A percentile compares a stretch with the other conserved stretches of the same genome.
Conservation (phyloP, 2,329 filamentous ascomycete genomes). For the Remersonia thermophila region DNA sequence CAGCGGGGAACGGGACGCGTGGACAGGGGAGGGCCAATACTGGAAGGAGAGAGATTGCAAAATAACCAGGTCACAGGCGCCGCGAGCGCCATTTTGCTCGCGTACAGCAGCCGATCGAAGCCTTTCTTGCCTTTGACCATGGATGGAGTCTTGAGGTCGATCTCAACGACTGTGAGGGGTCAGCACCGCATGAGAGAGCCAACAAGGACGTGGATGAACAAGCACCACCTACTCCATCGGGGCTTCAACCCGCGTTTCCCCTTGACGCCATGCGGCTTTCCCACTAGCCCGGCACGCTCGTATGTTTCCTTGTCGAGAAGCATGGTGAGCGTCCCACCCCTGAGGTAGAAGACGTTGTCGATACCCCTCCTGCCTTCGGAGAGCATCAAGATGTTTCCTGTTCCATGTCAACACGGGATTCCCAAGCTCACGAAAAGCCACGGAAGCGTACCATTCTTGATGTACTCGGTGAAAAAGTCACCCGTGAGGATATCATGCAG, state of each 20-base stretch:
- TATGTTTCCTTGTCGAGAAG: conserved; percentile 72
- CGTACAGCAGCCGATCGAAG: conserved; percentile 67
- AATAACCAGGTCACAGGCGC: conserved; percentile 66
- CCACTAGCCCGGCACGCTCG: conserved; percentile 69
- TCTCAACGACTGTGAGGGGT: conserved; percentile 51
- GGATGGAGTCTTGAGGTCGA: conserved; percentile 58
- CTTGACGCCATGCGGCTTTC: conserved; percentile 50
- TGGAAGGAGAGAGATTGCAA: conserved; percentile 42
- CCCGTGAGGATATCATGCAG: conserved; percentile 59
- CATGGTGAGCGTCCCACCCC: conserved; percentile 58
- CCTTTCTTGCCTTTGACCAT: conserved; percentile 78
- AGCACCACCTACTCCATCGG: conserved; percentile 71
- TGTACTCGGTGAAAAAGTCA: conserved; percentile 71
- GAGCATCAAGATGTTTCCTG: conserved; percentile 71
- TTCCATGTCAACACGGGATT: neutral
- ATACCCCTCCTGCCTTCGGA: conserved; percentile 61
- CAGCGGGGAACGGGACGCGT: conserved; percentile 3
- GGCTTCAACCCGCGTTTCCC: conserved; percentile 49
- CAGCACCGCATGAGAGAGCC: conserved; percentile 14
- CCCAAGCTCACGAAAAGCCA: neutral
- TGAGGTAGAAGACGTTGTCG: conserved; percentile 61
- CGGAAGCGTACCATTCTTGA: conserved; percentile 54
- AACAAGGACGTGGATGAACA: conserved; percentile 20
- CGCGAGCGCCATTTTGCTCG: conserved; percentile 64
- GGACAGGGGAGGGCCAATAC: conserved; percentile 24